phyloP scores from a whole-genome alignment of 805 yeast genomes.

The Brettanomyces sp. region DNA sequence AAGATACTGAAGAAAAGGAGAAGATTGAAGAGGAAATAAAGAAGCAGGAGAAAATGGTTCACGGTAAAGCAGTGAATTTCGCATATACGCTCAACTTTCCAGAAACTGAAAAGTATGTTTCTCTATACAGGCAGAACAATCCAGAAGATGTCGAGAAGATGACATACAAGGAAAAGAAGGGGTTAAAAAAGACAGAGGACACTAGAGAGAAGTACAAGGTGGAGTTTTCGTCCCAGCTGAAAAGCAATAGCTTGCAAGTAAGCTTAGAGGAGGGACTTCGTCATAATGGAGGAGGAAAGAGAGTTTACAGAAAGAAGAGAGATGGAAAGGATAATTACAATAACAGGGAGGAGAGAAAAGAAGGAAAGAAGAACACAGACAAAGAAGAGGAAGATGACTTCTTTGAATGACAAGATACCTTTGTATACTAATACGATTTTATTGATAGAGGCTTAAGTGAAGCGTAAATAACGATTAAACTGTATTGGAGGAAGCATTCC shows the following conservation, averaged over 20 bases:
- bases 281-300: slow-evolving; percentile 19
- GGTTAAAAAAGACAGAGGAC: slow-evolving; percentile 34
- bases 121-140: slow-evolving; percentile 52
- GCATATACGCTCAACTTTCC: slow-evolving; percentile 77
- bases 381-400: slow-evolving; percentile 25
- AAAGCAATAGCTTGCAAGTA: slow-evolving; percentile 46
- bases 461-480: neutral
- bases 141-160: slow-evolving; percentile 22
- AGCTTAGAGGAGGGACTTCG: slow-evolving; percentile 35
- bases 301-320: slow-evolving; percentile 5
- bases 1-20: slow-evolving; percentile 1
- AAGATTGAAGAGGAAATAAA: slow-evolving; percentile 18
- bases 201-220: slow-evolving; percentile 39
- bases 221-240: slow-evolving; percentile 41
- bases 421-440: too few species aligned
- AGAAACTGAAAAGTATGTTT: slow-evolving; percentile 64
- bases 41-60: slow-evolving; percentile 37
- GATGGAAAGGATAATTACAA: slow-evolving; percentile 9
- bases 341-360: slow-evolving; percentile 4
- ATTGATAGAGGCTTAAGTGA: too few species aligned
- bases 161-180: slow-evolving; percentile 30
- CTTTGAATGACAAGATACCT: slow-evolving; percentile 18
- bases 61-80: slow-evolving; percentile 55
- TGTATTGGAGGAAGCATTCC: too few species aligned
- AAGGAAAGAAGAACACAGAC: too few species aligned